A percentile compares a stretch with the other conserved stretches of the same genome.
Evolutionary conservation across 495 filamentous ascomycete species (phyloP).

Genomic region (Penicillium diatomitis): DNA sequence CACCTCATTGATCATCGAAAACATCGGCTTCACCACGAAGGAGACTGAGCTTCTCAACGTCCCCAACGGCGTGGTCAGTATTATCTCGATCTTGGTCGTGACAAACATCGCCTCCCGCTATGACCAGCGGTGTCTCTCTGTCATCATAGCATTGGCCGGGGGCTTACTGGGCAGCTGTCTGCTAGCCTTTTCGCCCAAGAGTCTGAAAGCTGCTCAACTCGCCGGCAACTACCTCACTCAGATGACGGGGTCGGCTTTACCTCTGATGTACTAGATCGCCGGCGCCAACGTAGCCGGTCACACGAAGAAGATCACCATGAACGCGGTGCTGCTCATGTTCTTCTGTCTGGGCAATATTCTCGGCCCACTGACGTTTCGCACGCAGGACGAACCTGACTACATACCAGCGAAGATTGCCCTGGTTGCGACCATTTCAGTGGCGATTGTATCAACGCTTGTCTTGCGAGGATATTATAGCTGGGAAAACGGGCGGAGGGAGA

Average conservation of each 20-base stretch:
- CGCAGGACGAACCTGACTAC: conserved; percentile 34
- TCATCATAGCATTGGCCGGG: conserved; percentile 24
- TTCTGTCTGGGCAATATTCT: conserved; percentile 56
- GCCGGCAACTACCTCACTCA: conserved; percentile 33
- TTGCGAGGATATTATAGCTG: conserved; percentile 36
- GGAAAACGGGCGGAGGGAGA: conserved; percentile 35
- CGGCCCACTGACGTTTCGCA: conserved; percentile 46
- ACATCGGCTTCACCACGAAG: conserved; percentile 47
- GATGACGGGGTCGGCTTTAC: conserved; percentile 29
- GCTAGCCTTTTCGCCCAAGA: conserved; percentile 45
- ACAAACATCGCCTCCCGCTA: conserved; percentile 31
- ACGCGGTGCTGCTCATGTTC: conserved; percentile 46
- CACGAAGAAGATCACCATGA: conserved; percentile 46
- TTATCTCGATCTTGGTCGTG: conserved; percentile 43
- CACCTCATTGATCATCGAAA: conserved; percentile 39
- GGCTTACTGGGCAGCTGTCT: conserved; percentile 48
- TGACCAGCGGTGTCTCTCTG: conserved; percentile 43
- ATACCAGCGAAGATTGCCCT: conserved; percentile 56
- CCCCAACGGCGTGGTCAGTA: conserved; percentile 51
- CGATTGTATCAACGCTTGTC: conserved; percentile 25
- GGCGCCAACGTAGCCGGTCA: conserved; percentile 38
- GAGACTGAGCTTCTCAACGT: conserved; percentile 53
- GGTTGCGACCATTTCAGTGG: conserved; percentile 36
- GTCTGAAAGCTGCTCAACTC: conserved; percentile 24
- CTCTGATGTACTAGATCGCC: conserved; percentile 34